Conservation (phyloP, 2,329 filamentous ascomycete genomes). For the Aureobasidium zeae region DNA sequence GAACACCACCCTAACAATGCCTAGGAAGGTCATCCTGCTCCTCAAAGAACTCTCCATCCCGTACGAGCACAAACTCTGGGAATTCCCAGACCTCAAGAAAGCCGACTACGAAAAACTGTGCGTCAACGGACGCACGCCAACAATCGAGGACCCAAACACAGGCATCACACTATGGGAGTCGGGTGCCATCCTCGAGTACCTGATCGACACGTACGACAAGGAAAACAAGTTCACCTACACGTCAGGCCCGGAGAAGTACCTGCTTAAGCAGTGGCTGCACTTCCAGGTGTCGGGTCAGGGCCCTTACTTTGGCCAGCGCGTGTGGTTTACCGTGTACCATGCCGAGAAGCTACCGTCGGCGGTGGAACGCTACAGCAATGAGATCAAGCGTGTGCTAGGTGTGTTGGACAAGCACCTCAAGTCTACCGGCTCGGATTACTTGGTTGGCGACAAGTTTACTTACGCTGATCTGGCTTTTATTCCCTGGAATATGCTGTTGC, state of each 20-base stretch:
- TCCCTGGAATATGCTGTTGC: constrained; percentile 24
- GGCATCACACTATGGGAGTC: constrained; percentile 33
- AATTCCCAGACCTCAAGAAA: constrained; percentile 34
- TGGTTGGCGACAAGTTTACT: constrained; percentile 37
- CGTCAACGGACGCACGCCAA: constrained; percentile 37
- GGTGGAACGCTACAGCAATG: constrained; percentile 38
- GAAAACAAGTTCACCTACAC: constrained; percentile 35
- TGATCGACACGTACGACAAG: constrained; percentile 37
- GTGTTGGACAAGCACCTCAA: constrained; percentile 38
- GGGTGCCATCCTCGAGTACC: constrained; percentile 25
- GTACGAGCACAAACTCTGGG: constrained; percentile 30
- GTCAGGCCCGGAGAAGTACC: constrained; percentile 29
- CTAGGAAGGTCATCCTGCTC: constrained; percentile 38
- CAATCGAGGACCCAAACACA: constrained; percentile 40
- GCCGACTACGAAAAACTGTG: constrained; percentile 32
- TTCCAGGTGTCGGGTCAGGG: constrained; percentile 40
- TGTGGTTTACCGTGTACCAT: constrained; percentile 32
- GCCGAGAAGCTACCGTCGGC: constrained; percentile 38
- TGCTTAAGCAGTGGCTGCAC: constrained; percentile 32
- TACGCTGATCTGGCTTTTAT: constrained; percentile 35
- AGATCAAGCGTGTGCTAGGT: constrained; percentile 38
- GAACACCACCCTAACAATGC: too few relatives aligned
- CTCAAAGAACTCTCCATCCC: constrained; percentile 37
- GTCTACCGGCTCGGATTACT: constrained; percentile 25
- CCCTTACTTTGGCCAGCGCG: constrained; percentile 37